Conservation (phyloP, 2,329 filamentous ascomycete genomes). For the Plenodomus biglobosus region DNA sequence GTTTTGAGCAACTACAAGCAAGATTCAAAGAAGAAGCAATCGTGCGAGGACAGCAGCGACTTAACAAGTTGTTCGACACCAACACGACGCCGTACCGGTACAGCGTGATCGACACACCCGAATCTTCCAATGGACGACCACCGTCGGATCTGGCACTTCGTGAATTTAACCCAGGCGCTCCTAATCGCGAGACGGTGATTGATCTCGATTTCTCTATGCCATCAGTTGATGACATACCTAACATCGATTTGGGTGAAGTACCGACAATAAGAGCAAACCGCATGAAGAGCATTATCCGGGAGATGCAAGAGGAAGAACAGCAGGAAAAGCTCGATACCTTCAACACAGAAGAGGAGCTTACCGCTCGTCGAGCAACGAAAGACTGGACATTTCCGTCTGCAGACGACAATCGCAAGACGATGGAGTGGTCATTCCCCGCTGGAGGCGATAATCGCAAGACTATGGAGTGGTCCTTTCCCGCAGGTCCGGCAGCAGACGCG, state of each 20-base stretch:
- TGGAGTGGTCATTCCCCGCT: conserved; percentile 58
- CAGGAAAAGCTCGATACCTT: conserved; percentile 40
- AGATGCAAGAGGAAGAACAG: conserved; percentile 46
- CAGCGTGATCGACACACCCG: conserved; percentile 53
- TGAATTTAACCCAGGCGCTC: conserved; percentile 46
- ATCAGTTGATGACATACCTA: conserved; percentile 35
- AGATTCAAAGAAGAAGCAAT: conserved; percentile 60
- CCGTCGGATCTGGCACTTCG: conserved; percentile 60
- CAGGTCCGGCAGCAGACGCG: conserved; percentile 37
- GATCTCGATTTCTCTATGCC: conserved; percentile 59
- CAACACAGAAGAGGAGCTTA: conserved; percentile 29
- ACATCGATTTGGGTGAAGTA: conserved; percentile 52
- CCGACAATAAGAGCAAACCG: conserved; percentile 60
- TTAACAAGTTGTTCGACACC: conserved; percentile 61
- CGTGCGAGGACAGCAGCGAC: conserved; percentile 57
- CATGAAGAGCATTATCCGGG: conserved; percentile 51
- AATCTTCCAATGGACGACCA: conserved; percentile 45
- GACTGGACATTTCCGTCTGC: conserved; percentile 59
- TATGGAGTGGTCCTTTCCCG: conserved; percentile 52
- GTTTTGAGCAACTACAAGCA: conserved; percentile 47
- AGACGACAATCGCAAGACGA: conserved; percentile 48
- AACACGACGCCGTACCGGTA: conserved; percentile 60
- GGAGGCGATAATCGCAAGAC: conserved; percentile 46
- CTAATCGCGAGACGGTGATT: conserved; percentile 55
- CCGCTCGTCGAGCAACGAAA: conserved; percentile 48